These are phyloP conservation scores for Fusarium duplospermum DNA, from an alignment of 2,329 filamentous ascomycete species.

Conservation along the genomic window DNA sequence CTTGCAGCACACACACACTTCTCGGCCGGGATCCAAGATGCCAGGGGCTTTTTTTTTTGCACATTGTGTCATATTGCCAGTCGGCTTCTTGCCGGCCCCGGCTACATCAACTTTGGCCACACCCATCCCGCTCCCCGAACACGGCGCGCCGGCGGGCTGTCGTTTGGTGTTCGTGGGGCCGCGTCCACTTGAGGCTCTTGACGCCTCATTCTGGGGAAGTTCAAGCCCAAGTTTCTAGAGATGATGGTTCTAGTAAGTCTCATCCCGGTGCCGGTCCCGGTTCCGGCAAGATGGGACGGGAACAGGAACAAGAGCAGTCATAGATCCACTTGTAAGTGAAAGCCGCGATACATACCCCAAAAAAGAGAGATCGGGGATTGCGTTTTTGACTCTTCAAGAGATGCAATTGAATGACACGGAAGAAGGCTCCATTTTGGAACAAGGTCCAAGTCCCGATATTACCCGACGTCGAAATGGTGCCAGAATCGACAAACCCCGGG, in stretches of 20 bases:
- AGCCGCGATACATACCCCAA: background rate
- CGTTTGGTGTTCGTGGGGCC: constrained; percentile 5
- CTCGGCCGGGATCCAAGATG: constrained; percentile 1
- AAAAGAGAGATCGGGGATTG: background rate
- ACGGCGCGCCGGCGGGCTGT: background rate
- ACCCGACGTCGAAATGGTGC: constrained; percentile 15
- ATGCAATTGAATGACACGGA: background rate
- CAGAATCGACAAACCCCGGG: background rate
- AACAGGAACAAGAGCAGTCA: background rate
- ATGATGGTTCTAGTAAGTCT: background rate
- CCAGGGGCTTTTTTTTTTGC: background rate
- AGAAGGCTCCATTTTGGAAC: background rate
- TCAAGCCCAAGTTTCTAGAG: constrained; percentile 11
- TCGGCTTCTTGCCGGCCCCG: constrained; percentile 38
- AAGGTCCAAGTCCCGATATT: constrained; percentile 12
- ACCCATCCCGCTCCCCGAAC: background rate
- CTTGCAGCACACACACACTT: background rate
- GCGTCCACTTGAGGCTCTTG: constrained; percentile 19
- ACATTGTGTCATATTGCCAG: constrained; percentile 3
- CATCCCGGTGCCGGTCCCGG: background rate
- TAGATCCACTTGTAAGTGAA: background rate
- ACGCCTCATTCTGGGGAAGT: constrained; percentile 35
- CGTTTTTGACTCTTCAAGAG: background rate
- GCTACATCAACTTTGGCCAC: background rate
- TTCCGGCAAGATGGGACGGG: background rate